Percentiles rank a stretch among this genome's conserved stretches.
Conservation (phyloP, 305 asterid genomes). For the Solanum hybrid region DNA sequence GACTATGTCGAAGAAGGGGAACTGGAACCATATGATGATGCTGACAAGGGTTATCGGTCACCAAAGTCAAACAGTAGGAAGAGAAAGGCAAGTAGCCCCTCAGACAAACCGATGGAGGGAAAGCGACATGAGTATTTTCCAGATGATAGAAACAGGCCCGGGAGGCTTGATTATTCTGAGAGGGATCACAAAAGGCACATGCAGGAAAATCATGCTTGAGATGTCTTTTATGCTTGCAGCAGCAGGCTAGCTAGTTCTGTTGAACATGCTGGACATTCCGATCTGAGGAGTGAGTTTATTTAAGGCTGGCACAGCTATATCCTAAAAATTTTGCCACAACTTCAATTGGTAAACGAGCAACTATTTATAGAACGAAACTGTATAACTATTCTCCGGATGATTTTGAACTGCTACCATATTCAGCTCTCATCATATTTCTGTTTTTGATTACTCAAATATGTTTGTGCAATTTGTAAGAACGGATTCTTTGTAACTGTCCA, state of each 20-base stretch:
- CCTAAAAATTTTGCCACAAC: background rate
- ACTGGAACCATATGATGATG: constrained; percentile 42
- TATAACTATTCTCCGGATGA: background rate
- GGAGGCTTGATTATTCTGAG: constrained; percentile 46
- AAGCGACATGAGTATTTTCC: constrained; percentile 39
- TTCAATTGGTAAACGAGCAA: background rate
- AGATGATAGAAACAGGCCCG: constrained; percentile 26
- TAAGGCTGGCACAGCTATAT: background rate
- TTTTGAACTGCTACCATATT: background rate
- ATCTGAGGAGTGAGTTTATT: background rate
- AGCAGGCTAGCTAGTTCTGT: background rate
- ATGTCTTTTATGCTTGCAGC: background rate
- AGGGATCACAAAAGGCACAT: constrained; percentile 59
- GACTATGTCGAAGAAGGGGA: constrained; percentile 83
- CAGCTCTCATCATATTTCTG: background rate
- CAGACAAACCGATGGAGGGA: constrained; percentile 37
- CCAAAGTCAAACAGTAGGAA: constrained; percentile 47
- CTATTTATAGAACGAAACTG: constrained; percentile 2
- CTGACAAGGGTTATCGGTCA: constrained; percentile 38
- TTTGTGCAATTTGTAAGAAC: background rate
- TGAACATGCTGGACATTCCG: background rate
- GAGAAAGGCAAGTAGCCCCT: constrained; percentile 60
- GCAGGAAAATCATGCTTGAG: constrained; percentile 42
- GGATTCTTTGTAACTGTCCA: background rate
- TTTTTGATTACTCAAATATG: background rate